Conservation (phyloP, 2,329 filamentous ascomycete species). For the Aspergillus phoenicis region DNA sequence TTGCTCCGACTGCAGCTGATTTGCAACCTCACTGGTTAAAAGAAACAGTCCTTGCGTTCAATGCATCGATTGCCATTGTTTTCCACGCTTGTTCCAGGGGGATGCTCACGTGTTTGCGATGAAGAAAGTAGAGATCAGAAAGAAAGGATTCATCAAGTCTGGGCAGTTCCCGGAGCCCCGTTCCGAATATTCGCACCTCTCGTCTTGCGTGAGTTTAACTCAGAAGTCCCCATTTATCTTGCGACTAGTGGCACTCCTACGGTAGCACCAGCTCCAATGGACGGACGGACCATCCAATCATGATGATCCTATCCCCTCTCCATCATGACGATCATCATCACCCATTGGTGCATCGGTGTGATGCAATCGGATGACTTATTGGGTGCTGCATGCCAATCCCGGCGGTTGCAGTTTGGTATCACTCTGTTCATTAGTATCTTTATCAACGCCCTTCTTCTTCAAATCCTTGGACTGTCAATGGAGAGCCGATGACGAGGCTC, state of each 20-base stretch:
- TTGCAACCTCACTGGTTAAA: background rate
- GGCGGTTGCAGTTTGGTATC: no score
- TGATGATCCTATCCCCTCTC: background rate
- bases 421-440: background rate
- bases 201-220: no score
- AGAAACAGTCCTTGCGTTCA: no score
- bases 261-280: background rate
- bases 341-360: background rate
- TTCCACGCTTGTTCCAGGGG: no score
- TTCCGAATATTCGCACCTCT: no score
- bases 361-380: slow-evolving; percentile 1
- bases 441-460: background rate
- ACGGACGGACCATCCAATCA: background rate
- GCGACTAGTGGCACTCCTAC: background rate
- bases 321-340: background rate
- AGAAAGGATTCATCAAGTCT: no score
- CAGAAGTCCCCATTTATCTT: no score
- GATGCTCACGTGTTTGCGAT: no score
- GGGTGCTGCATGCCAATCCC: background rate
- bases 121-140: no score
- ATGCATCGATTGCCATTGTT: no score
- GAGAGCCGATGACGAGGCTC: background rate
- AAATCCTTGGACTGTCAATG: background rate
- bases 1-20: background rate
- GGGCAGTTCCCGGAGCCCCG: no score